A percentile compares a stretch with the other conserved stretches of the same genome.
Evolutionary conservation across 2,329 filamentous ascomycete genomes (phyloP).

Genomic region (Colletotrichum aenigma): DNA sequence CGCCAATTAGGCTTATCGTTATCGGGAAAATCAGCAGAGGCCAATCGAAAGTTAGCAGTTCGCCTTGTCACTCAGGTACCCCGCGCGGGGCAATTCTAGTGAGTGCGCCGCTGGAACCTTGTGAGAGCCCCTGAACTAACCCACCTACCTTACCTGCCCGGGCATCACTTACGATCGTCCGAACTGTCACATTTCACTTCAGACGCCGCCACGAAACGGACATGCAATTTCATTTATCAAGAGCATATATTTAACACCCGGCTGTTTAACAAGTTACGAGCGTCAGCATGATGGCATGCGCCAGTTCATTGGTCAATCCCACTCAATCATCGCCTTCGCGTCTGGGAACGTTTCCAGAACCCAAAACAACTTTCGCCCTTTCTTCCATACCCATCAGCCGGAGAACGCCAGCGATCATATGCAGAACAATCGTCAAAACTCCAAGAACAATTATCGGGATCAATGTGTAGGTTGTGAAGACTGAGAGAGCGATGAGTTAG

Average conservation of each 20-base stretch:
- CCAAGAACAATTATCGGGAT: constrained; percentile 40
- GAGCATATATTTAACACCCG: background rate
- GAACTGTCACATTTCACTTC: background rate
- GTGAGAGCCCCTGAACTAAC: background rate
- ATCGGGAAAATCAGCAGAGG: background rate
- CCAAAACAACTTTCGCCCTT: background rate
- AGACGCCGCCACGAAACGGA: background rate
- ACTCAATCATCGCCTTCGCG: background rate
- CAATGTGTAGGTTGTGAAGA: constrained; percentile 39
- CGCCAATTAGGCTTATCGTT: constrained; percentile 10
- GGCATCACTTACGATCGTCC: background rate
- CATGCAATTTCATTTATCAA: background rate
- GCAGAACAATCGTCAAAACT: constrained; percentile 35
- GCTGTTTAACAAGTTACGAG: background rate
- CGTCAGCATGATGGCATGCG: background rate
- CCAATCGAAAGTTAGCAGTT: background rate
- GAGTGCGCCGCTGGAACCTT: background rate
- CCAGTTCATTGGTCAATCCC: background rate
- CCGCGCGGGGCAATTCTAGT: constrained; percentile 19
- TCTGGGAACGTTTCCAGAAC: constrained; percentile 4
- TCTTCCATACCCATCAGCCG: background rate
- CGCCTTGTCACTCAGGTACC: background rate
- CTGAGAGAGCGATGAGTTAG: constrained; percentile 25
- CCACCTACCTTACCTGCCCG: background rate
- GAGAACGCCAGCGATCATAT: constrained; percentile 23